These are phyloP conservation scores for Wickerhamiella qilinensis DNA, from an alignment of 805 yeast genomes.

Conservation along the genomic window DNA sequence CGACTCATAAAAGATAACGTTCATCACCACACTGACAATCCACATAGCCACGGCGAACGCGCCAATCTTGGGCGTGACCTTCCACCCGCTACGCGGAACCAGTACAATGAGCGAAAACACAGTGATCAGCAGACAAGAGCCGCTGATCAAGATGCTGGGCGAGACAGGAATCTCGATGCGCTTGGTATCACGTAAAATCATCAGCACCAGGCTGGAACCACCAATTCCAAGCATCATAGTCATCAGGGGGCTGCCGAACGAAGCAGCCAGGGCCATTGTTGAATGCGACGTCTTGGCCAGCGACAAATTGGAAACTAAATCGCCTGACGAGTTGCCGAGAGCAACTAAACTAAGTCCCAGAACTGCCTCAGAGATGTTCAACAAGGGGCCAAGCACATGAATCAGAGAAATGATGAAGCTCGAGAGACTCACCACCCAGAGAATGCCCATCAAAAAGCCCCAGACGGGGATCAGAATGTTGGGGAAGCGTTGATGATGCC, in stretches of 20 bases:
- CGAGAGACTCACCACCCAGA: conserved; percentile 57
- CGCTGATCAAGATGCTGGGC: conserved; percentile 25
- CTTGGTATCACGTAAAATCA: conserved; percentile 14
- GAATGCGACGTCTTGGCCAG: conserved; percentile 72
- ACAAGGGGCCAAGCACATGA: conserved; percentile 41
- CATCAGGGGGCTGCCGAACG: conserved; percentile 83
- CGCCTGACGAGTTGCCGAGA: conserved; percentile 85
- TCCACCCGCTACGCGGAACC: conserved; percentile 30
- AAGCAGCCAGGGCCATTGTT: conserved; percentile 85
- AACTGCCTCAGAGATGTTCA: conserved; percentile 55
- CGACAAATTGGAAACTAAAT: conserved; percentile 65
- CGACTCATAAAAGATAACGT: conserved; percentile 1
- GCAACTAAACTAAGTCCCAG: conserved; percentile 83
- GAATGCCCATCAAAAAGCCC: conserved; percentile 54
- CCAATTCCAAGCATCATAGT: conserved; percentile 72
- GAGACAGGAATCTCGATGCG: conserved; percentile 25
- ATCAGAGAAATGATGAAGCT: conserved; percentile 51
- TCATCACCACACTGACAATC: conserved; percentile 24
- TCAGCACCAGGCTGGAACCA: conserved; percentile 42
- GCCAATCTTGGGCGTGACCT: conserved; percentile 27
- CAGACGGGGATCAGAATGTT: conserved; percentile 12
- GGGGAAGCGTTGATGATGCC: not conserved
- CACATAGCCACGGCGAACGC: conserved; percentile 26
- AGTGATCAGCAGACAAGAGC: conserved; percentile 26
- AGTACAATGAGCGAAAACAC: conserved; percentile 25